A percentile compares a stretch with the other conserved stretches of the same genome.
These are phyloP conservation scores for Didymella pinodella DNA, from an alignment of 2,329 filamentous ascomycete genomes.

Conservation along the genomic window DNA sequence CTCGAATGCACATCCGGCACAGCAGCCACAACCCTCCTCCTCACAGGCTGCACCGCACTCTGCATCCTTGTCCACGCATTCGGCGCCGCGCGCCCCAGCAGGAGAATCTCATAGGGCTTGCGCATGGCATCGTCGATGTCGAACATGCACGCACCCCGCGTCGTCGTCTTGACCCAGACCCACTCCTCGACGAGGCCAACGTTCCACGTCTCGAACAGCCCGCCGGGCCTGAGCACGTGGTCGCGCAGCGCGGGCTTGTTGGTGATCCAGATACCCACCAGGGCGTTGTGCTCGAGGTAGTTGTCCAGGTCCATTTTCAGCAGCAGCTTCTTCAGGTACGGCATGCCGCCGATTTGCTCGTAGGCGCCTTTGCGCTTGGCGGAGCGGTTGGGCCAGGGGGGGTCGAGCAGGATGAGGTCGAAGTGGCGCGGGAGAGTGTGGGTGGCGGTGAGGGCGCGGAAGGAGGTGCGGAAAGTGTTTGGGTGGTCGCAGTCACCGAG, in stretches of 20 bases:
- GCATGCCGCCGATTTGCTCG: slow-evolving; percentile 57
- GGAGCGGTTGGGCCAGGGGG: slow-evolving; percentile 83
- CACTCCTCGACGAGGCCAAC: slow-evolving; percentile 73
- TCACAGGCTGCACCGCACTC: slow-evolving; percentile 41
- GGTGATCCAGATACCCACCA: slow-evolving; percentile 79
- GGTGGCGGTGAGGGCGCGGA: slow-evolving; percentile 48
- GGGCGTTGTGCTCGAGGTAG: slow-evolving; percentile 45
- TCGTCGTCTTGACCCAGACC: slow-evolving; percentile 80
- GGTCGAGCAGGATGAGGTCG: slow-evolving; percentile 75
- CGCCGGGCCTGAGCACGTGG: slow-evolving; percentile 62
- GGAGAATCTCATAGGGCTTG: slow-evolving; percentile 78
- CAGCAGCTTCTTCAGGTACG: slow-evolving; percentile 57
- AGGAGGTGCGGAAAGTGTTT: slow-evolving; percentile 48
- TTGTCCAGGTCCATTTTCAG: slow-evolving; percentile 57
- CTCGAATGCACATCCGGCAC: slow-evolving; percentile 81
- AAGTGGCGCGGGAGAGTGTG: slow-evolving; percentile 61
- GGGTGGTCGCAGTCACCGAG: slow-evolving; percentile 56
- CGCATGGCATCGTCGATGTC: slow-evolving; percentile 68
- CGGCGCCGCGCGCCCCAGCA: slow-evolving; percentile 62
- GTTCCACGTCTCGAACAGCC: slow-evolving; percentile 72
- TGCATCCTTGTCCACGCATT: slow-evolving; percentile 36
- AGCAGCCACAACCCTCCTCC: slow-evolving; percentile 68
- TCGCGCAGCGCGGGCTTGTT: slow-evolving; percentile 69
- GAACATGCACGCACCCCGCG: slow-evolving; percentile 69
- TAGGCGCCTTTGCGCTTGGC: slow-evolving; percentile 66